phyloP scores from a whole-genome alignment of 179 eudicot genomes.

The Actinidia arguta region DNA sequence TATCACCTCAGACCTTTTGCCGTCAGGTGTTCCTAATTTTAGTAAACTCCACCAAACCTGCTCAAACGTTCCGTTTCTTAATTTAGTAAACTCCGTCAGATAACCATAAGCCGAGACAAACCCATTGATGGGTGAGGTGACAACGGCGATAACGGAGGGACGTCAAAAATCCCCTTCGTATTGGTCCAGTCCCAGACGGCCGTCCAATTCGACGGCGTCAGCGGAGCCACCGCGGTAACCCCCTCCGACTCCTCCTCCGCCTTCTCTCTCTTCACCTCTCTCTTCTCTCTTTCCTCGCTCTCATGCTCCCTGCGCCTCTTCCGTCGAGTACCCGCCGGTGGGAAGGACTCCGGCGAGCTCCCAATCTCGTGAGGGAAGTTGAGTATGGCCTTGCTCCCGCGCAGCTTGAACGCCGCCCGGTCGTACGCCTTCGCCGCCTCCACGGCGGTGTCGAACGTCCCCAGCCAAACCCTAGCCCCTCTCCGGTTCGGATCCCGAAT shows the following conservation, averaged over 20 bases:
- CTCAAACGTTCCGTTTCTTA: not conserved
- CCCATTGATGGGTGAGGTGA: slow-evolving; percentile 1
- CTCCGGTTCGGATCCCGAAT: slow-evolving; percentile 28
- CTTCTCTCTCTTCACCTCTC: not conserved
- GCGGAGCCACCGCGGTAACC: not conserved
- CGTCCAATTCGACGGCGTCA: slow-evolving; percentile 36
- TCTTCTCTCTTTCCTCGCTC: not conserved
- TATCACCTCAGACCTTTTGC: not conserved
- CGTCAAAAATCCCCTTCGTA: slow-evolving; percentile 24
- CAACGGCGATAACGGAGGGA: slow-evolving; percentile 31
- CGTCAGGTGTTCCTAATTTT: not conserved
- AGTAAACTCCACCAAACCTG: not conserved
- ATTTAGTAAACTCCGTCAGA: not conserved
- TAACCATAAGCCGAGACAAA: slow-evolving; percentile 1
- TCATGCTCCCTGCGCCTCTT: slow-evolving; percentile 12
- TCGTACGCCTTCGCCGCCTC: slow-evolving; percentile 35
- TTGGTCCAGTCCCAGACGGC: slow-evolving; percentile 20
- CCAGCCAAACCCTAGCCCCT: slow-evolving; percentile 29
- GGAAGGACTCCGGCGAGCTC: not conserved
- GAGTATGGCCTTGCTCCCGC: slow-evolving; percentile 28
- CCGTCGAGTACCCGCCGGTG: not conserved
- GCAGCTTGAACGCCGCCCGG: slow-evolving; percentile 22
- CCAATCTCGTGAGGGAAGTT: slow-evolving; percentile 28
- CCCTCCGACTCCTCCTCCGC: slow-evolving; percentile 9
- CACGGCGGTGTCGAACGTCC: slow-evolving; percentile 29